A percentile compares a stretch with the other conserved stretches of the same genome.
Conservation (phyloP, 2,329 filamentous ascomycete genomes). For the Sarocladium brachiariae region DNA sequence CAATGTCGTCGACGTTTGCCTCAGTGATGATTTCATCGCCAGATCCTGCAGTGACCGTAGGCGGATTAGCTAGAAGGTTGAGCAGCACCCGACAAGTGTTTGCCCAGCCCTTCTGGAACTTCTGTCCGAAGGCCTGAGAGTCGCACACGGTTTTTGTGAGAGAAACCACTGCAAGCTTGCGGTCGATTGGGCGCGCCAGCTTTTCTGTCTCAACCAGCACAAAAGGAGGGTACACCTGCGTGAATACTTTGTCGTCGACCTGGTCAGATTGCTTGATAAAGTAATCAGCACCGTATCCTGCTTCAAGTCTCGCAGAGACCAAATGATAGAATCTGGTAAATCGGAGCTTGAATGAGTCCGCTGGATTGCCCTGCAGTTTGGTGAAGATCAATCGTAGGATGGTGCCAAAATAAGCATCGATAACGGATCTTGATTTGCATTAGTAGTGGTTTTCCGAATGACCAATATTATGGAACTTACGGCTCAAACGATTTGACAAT, state of each 20-base stretch:
- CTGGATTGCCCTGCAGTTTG: constrained; percentile 57
- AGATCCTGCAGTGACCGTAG: constrained; percentile 54
- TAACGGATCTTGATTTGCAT: constrained; percentile 38
- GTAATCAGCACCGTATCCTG: constrained; percentile 85
- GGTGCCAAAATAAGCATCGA: constrained; percentile 71
- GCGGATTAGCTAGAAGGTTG: constrained; percentile 83
- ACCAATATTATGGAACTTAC: constrained; percentile 38
- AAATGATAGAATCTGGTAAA: constrained; percentile 96
- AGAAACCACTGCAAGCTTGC: constrained; percentile 88
- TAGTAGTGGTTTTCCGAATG: not conserved
- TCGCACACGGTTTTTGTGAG: constrained; percentile 88
- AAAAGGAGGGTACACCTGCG: constrained; percentile 76
- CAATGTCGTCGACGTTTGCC: constrained; percentile 88
- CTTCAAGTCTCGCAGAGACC: constrained; percentile 68
- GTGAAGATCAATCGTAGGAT: constrained; percentile 80
- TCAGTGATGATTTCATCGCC: constrained; percentile 76
- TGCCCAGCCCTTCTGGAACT: constrained; percentile 84
- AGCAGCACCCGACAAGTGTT: constrained; percentile 86
- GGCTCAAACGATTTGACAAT: constrained; percentile 66
- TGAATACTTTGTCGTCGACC: constrained; percentile 74
- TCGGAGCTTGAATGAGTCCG: constrained; percentile 76
- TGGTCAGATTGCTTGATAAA: constrained; percentile 80
- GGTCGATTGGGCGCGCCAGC: constrained; percentile 77
- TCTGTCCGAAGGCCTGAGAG: constrained; percentile 73
- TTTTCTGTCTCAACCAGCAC: constrained; percentile 87